Base-by-base conservation (phyloP, 345 rosid genomes). In the Eucalyptus viminalis region DNA sequence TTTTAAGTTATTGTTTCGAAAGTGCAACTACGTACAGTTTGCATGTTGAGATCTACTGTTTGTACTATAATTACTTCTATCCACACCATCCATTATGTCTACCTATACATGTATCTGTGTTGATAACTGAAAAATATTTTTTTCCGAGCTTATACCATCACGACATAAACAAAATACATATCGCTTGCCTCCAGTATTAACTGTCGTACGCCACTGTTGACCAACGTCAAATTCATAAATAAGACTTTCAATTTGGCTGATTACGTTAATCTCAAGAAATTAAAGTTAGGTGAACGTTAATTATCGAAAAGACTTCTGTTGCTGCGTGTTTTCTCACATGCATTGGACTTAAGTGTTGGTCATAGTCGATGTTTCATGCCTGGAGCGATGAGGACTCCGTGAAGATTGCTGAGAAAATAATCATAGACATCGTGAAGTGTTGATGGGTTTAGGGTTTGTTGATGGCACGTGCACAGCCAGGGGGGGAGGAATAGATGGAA, bases 371-470 rank as follows among this genome's bases (percentile, higher is more conserved):
- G 85, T 83, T 94, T 34, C 95, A 92, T 87, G 89, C 69, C 29
- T 93, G 89, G 89, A 88, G 88, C n/a, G 94, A 94, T 29, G 94
- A 92, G 40, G 92, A 95, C 6, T 92, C 91, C 81, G 40, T 91
- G 86, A 92, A 92, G 88, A 89, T 92, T 92, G 54, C 90, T 89
- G 43, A 89, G 90, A 89, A 90, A 43, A 45, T 92, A 94, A n/a
- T 65, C 17, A n/a, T 65, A 65, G 19, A 65, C 72, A 14, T 4
- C 9, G 34, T n/a, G 34, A 65, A 4, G 0, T 14, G 2, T n/a
- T 65, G 11, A 65, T 14, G 19, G 72, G 37, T 8, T n/a, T 65
- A 14, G 72, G 72, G 3, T 65, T 65, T 65, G 37, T 65, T n/a
- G 37, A 29, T n/a, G 72, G 72, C 69, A 62, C 69, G 69, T 13